phyloP scores from a whole-genome alignment of 148 eudicot species.

The Rhododendron molle region DNA sequence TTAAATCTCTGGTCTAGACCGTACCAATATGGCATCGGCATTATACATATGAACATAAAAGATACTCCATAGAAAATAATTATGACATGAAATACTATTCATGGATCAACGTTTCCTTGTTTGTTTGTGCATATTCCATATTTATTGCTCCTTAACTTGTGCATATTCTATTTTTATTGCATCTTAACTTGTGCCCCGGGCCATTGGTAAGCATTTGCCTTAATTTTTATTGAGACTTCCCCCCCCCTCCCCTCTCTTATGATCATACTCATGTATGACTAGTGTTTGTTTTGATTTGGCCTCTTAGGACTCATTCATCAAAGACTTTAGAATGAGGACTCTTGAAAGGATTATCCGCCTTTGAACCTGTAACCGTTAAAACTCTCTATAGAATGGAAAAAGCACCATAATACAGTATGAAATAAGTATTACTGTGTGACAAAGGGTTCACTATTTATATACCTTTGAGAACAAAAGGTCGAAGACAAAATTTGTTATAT shows the following conservation, averaged over 20 bases:
- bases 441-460: background rate
- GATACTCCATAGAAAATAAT: too few relatives aligned
- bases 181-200: background rate
- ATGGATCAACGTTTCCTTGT: too few relatives aligned
- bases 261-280: background rate
- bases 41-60: too few relatives aligned
- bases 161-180: background rate
- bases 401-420: background rate
- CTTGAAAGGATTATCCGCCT: background rate
- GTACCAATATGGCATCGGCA: too few relatives aligned
- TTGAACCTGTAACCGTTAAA: background rate
- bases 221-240: too few relatives aligned
- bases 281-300: background rate
- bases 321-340: background rate
- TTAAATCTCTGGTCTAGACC: too few relatives aligned
- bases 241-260: too few relatives aligned
- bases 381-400: background rate
- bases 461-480: background rate
- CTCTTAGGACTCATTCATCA: background rate
- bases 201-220: too few relatives aligned
- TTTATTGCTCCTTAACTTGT: too few relatives aligned
- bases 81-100: too few relatives aligned
- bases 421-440: background rate
- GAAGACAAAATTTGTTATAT: background rate
- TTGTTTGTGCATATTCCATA: too few relatives aligned